Evolutionary conservation across 2,329 filamentous ascomycete genomes (phyloP).

Genomic region (Apiospora arundinis): DNA sequence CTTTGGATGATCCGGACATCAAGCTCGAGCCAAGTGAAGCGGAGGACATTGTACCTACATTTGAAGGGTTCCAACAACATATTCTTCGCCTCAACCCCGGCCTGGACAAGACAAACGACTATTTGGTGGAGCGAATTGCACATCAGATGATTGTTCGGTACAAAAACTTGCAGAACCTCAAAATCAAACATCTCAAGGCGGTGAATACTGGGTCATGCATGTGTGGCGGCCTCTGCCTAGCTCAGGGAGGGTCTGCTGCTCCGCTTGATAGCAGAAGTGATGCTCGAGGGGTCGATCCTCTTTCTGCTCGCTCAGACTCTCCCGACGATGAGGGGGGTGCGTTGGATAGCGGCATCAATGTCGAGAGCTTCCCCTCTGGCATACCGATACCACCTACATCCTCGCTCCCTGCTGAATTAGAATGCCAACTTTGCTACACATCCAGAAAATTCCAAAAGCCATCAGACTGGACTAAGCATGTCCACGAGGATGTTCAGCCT

Average conservation of each 20-base stretch:
- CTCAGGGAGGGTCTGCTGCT: slow-evolving; percentile 69
- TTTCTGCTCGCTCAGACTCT: slow-evolving; percentile 59
- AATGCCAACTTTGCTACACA: slow-evolving; percentile 87
- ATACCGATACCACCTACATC: slow-evolving; percentile 82
- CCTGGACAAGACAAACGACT: slow-evolving; percentile 59
- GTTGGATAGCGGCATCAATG: slow-evolving; percentile 71
- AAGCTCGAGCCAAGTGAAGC: slow-evolving; percentile 67
- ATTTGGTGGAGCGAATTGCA: slow-evolving; percentile 81
- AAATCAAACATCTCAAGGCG: slow-evolving; percentile 71
- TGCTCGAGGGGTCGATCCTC: slow-evolving; percentile 63
- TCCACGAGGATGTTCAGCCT: slow-evolving; percentile 91
- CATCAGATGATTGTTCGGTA: slow-evolving; percentile 82
- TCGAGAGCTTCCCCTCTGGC: slow-evolving; percentile 78
- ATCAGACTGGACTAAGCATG: slow-evolving; percentile 96
- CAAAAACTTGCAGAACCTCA: slow-evolving; percentile 74
- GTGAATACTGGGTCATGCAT: slow-evolving; percentile 62
- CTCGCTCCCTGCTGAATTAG: slow-evolving; percentile 83
- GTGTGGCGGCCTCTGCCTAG: slow-evolving; percentile 68
- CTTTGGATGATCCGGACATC: slow-evolving; percentile 63
- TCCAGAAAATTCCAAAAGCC: slow-evolving; percentile 88
- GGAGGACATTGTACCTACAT: slow-evolving; percentile 73
- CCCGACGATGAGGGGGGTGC: slow-evolving; percentile 72
- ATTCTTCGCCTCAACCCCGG: slow-evolving; percentile 76
- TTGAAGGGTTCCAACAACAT: slow-evolving; percentile 79
- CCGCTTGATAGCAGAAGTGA: slow-evolving; percentile 66